Conservation (phyloP, 2,329 filamentous ascomycete species). For the Teratosphaeria zuluensis region DNA sequence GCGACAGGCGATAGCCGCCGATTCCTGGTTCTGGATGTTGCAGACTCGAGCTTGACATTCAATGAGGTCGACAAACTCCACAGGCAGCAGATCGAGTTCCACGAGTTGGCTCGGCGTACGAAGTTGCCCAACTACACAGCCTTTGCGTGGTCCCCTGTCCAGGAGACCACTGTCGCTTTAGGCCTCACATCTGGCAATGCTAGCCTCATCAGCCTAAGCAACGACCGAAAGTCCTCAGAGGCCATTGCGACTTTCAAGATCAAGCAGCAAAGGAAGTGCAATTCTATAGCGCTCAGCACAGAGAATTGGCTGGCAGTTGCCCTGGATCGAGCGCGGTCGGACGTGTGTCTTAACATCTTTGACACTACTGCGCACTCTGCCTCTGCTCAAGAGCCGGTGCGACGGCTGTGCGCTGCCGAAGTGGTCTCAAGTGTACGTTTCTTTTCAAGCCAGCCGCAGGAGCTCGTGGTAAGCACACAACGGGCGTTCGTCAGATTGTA, state of each 20-base stretch:
- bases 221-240: slow-evolving; percentile 38
- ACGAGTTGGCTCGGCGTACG: slow-evolving; percentile 43
- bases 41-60: slow-evolving; percentile 48
- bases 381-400: slow-evolving; percentile 40
- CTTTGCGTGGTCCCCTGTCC: slow-evolving; percentile 54
- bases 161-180: slow-evolving; percentile 60
- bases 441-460: slow-evolving; percentile 66
- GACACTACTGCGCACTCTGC: slow-evolving; percentile 56
- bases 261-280: slow-evolving; percentile 67
- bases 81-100: slow-evolving; percentile 38
- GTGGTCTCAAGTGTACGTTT: slow-evolving; percentile 78
- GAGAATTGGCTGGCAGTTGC: slow-evolving; percentile 65
- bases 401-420: slow-evolving; percentile 51
- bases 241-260: slow-evolving; percentile 55
- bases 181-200: slow-evolving; percentile 68
- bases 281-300: slow-evolving; percentile 71
- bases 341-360: slow-evolving; percentile 74
- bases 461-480: slow-evolving; percentile 65
- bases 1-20: slow-evolving; percentile 44
- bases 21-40: slow-evolving; percentile 54
- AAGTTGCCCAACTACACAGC: slow-evolving; percentile 51
- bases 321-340: slow-evolving; percentile 70
- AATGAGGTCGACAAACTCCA: slow-evolving; percentile 37
- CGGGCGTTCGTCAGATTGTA: slow-evolving; percentile 66
- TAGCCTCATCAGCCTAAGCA: slow-evolving; percentile 57